Conservation (phyloP, 2,329 filamentous ascomycete genomes). For the Cordyceps cateniannulata region DNA sequence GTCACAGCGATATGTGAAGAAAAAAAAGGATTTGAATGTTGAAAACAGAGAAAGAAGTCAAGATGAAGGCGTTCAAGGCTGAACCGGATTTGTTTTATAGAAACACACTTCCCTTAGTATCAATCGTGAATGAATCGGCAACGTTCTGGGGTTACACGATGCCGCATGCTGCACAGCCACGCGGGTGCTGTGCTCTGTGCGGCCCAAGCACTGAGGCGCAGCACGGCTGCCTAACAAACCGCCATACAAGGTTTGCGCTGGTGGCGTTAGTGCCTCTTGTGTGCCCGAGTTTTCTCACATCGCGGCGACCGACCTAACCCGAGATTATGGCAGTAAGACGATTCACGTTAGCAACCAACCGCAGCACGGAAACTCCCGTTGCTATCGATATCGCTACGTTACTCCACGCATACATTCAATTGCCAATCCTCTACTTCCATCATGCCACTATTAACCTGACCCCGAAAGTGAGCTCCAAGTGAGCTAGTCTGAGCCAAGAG, state of each 20-base stretch:
- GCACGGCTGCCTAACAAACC: background rate
- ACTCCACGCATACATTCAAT: background rate
- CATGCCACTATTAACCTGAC: background rate
- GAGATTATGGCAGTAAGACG: background rate
- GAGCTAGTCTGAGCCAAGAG: background rate
- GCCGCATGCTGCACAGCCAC: background rate
- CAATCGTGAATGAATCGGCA: background rate
- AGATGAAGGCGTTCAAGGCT: background rate
- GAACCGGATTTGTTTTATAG: background rate
- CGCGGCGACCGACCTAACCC: background rate
- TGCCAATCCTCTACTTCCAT: background rate
- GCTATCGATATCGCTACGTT: slow-evolving; percentile 2
- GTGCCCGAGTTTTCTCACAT: background rate
- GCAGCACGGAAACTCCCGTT: background rate
- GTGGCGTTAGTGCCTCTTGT: background rate
- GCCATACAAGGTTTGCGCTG: slow-evolving; percentile 1
- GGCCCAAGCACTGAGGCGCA: background rate
- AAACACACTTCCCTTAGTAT: background rate
- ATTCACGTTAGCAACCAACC: background rate
- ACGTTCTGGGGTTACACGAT: background rate
- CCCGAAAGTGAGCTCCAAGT: slow-evolving; percentile 7
- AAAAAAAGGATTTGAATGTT: background rate
- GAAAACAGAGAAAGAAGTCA: background rate
- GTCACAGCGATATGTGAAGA: background rate
- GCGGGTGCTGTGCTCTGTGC: background rate